phyloP scores from a whole-genome alignment of 441 rosid species.

The Hura crepitans region DNA sequence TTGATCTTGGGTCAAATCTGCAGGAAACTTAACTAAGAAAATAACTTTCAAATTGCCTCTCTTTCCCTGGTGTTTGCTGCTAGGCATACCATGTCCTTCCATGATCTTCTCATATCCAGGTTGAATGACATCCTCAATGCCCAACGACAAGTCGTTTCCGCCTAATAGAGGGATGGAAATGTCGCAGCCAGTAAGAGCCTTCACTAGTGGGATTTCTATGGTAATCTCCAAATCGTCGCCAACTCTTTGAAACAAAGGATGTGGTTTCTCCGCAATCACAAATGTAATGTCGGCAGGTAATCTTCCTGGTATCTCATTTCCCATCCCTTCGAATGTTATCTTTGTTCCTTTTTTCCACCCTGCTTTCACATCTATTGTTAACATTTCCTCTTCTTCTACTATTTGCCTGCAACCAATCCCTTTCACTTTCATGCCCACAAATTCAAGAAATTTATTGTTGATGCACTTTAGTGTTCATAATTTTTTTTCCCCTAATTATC shows the following conservation, averaged over 20 bases:
- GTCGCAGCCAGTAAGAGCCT: slow-evolving; percentile 65
- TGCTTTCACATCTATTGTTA: slow-evolving; percentile 65
- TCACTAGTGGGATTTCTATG: slow-evolving; percentile 52
- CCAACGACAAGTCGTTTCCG: slow-evolving; percentile 37
- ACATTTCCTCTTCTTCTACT: slow-evolving; percentile 51
- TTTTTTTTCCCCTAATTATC: no score
- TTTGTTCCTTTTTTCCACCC: slow-evolving; percentile 83
- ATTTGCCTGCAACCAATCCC: slow-evolving; percentile 32
- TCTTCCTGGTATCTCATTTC: slow-evolving; percentile 55
- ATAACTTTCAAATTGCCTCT: slow-evolving; percentile 59
- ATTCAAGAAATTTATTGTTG: no score
- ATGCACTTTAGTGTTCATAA: no score
- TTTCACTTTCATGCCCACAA: no score
- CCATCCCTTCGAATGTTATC: slow-evolving; percentile 75
- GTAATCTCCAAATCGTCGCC: slow-evolving; percentile 63
- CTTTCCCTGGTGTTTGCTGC: slow-evolving; percentile 38
- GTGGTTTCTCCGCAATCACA: slow-evolving; percentile 53
- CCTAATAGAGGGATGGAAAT: slow-evolving; percentile 58
- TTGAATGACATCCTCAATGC: slow-evolving; percentile 42
- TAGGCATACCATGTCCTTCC: slow-evolving; percentile 68
- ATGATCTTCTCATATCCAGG: slow-evolving; percentile 52
- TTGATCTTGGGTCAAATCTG: slow-evolving; percentile 44
- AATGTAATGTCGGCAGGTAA: slow-evolving; percentile 64
- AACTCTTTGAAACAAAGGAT: slow-evolving; percentile 44
- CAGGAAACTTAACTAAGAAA: slow-evolving; percentile 58